A percentile compares a stretch with the other conserved stretches of the same genome.
Evolutionary conservation across 169 alveolate genomes (phyloP).

Genomic region (Plasmodium sp.): DNA sequence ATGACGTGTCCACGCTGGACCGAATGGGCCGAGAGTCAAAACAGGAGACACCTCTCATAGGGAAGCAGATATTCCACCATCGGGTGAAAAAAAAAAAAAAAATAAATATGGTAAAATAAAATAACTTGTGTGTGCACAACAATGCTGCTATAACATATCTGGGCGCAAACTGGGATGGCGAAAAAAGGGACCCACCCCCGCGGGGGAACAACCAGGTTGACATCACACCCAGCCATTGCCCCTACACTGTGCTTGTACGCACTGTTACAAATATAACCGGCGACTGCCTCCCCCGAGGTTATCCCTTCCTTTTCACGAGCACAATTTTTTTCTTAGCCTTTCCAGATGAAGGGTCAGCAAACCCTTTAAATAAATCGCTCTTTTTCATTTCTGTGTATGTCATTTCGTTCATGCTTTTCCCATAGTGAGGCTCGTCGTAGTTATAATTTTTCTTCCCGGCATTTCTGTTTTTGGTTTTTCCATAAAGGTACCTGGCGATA

Average conservation of each 20-base stretch:
- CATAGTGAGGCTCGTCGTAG: conserved; percentile 48
- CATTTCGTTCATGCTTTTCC: conserved; percentile 29
- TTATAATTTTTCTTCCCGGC: conserved; percentile 1
- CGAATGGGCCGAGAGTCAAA: neutral
- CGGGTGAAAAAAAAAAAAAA: neutral
- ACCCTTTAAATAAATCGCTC: conserved; percentile 55
- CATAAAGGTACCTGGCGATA: conserved; percentile 53
- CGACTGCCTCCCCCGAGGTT: neutral
- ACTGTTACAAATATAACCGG: neutral
- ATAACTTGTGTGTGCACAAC: neutral
- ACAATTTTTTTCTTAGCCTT: conserved; percentile 37
- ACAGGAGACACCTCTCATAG: neutral
- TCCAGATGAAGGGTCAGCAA: neutral
- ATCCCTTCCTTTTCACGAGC: neutral
- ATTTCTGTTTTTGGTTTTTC: neutral
- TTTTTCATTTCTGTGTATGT: conserved; percentile 32
- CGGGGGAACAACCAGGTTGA: neutral
- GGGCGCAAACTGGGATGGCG: neutral
- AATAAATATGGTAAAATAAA: too few species aligned
- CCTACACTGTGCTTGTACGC: neutral
- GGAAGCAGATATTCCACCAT: neutral
- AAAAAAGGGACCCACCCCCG: neutral
- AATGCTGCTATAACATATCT: neutral
- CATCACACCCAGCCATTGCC: neutral
- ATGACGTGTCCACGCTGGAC: neutral